Base-by-base conservation (phyloP, 2,329 filamentous ascomycete species). In the Fusarium odoratissimum region DNA sequence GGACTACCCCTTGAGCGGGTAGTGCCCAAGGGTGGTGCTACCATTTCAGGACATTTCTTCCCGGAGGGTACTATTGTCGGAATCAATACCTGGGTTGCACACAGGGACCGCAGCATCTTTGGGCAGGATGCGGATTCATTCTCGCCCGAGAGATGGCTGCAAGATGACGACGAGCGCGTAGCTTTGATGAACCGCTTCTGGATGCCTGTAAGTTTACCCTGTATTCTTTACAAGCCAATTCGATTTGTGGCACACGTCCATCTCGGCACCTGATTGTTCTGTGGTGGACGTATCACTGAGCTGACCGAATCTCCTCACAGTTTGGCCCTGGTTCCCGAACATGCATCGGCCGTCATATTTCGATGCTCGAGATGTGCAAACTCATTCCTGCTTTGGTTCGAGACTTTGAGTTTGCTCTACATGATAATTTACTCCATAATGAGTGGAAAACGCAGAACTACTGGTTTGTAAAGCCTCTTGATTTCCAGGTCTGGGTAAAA, bases 1-100 rank as follows among this genome's bases (percentile, higher is more conserved):
- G 65, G 73, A 0, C 46, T 76, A 0, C 52, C 72, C 0, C 57
- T 75, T 5, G 73, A 74, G 28, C 42, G 60, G 1, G 42, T 49
- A 5, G 60, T 61, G 0, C 60, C 60, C 8, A 11, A 35, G 0
- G 21, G 9, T 14, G 45, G 61, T 2, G 28, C 40, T 12, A 19
- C 23, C 5, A 63, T 64, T 12, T 54, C n/a, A 3, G 40, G 61
- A 2, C n/a, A 31, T 21, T 54, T 63, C 19, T 45, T 64, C 11
- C 58, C 45, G 0, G 61, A 48, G 2, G 61, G 61, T 1, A 14
- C 25, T 1, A 30, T 64, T 7, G 58, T 55, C 1, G 45, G 61
- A 0, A 54, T 54, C 9, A 54, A 63, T 4, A 46, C 45, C 0
- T 64, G 58, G 61, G 45, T 63, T 35, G 31, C 31, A 6, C 17